Evolutionary conservation across 306 rosid species (phyloP), one percentile per base, ranked within the genome.

Genomic region (Vigna hirtella): DNA sequence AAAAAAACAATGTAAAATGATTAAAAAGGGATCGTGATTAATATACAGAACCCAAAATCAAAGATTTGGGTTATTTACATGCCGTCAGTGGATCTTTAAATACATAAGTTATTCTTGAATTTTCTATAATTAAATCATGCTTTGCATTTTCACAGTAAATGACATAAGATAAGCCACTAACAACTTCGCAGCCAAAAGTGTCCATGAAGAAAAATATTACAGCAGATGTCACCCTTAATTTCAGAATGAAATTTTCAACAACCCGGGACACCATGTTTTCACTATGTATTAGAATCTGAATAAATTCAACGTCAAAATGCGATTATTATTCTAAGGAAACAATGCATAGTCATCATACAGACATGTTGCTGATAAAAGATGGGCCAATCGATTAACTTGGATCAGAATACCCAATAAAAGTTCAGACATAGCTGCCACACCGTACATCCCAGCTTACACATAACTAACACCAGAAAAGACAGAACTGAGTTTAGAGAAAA

Each of bases 401-500:
- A 66, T 51, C 74, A 82, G 14, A 43, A 53, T 16, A 34, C 15
- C 53, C 61, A 59, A 51, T 45, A 40, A 22, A 30, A 66, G 47
- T 78, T 62, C 65, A 58, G 43, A 51, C 66, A 58, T 45, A 45
- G 79, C 53, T 48, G 62, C 34, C 22, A n/a, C 57, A 52, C 5
- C 20, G 59, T 5, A 65, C 68, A 76, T 70, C 61, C 48, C 32
- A 43, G 76, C 78, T 45, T 65, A 71, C 45, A 66, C 11, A 76
- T 64, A 53, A 52, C 52, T 51, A 61, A 69, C 65, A 43, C 69
- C 28, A 55, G 64, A 83, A 77, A 65, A 63, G 57, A 49, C 73
- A 12, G 43, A 42, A 72, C 3, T 28, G 32, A 70, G 65, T 80
- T 57, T 13, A 61, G 63, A 74, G 45, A 30, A 11, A 81, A 53